These are phyloP conservation scores for Reticulascus tulasneorum DNA, from an alignment of 2,329 filamentous ascomycete species.

Conservation along the genomic window DNA sequence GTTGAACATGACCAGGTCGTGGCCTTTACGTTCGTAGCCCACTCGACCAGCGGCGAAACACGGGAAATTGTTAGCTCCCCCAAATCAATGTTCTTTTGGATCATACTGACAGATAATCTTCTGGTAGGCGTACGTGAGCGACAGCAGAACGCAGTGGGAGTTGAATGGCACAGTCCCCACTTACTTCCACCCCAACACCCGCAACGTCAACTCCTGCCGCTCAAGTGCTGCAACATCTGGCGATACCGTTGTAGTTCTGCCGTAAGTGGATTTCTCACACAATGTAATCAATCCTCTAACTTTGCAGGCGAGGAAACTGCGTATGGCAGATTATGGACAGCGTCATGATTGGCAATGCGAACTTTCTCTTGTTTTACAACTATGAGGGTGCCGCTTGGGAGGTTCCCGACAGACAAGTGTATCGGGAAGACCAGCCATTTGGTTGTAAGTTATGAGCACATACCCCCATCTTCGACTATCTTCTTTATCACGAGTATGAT, in stretches of 20 bases:
- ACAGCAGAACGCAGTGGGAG: slow-evolving; percentile 1
- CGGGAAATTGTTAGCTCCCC: slow-evolving; percentile 5
- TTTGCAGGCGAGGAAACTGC: slow-evolving; percentile 1
- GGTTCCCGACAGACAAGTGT: slow-evolving; percentile 3
- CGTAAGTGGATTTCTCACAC: background rate
- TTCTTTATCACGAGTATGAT: no score
- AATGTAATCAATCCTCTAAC: background rate
- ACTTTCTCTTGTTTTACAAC: slow-evolving; percentile 9
- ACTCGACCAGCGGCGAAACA: slow-evolving; percentile 2
- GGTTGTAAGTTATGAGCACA: slow-evolving; percentile 7
- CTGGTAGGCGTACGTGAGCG: background rate
- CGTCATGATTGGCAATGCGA: slow-evolving; percentile 2
- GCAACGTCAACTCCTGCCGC: background rate
- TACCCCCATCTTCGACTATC: no score
- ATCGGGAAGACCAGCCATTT: slow-evolving; percentile 2
- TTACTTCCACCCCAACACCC: background rate
- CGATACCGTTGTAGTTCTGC: background rate
- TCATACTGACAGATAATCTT: background rate
- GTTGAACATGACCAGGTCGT: background rate
- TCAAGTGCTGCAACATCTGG: background rate
- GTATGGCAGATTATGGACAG: slow-evolving; percentile 8
- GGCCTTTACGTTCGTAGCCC: background rate
- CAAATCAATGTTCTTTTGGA: no score
- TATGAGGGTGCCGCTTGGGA: slow-evolving; percentile 1
- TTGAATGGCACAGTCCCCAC: slow-evolving; percentile 1